Evolutionary conservation across 1,284 basidiomycete species (phyloP), one percentile per base, ranked within the genome.

Genomic region (Ustanciosporium gigantosporum): DNA sequence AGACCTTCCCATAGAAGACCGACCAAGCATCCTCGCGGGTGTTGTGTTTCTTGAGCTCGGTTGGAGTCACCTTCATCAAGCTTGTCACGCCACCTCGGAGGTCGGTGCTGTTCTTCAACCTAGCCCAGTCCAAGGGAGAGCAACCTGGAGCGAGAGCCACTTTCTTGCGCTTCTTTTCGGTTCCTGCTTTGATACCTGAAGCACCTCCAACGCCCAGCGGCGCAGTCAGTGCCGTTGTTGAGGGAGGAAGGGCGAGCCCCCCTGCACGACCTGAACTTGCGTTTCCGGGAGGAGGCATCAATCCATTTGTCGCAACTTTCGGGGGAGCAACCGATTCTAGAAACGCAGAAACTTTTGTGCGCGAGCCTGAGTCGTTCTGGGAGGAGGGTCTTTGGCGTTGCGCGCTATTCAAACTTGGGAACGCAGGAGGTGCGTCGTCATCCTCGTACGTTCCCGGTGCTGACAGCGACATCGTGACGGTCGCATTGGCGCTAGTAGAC

Each of bases 81-180:
- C 70, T 71, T 2, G 64, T 56, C 17, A 72, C 51, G 36, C 66
- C 68, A 5, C 68, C 66, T 34, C 60, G 31, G 1, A 58, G 47
- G 37, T 52, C 52, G 27, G 56, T 95, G 85, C 55, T 81, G 78
- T 5, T 90, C 89, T 79, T 77, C 50, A 96, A 79, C 40, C 84
- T 85, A 1, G 92, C 93, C 95, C 95, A 98, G 79, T 98, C 95
- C 17, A 98, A 79, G 17, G 92, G 87, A 62, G 90, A 89, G 79
- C 88, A 90, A 3, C 95, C 95, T 2, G 94, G 94, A 11, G 88
- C 87, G 0, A 98, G 83, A 1, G 87, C 89, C 2, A 97, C 92
- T 80, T 94, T 96, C 23, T 60, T 61, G 15, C 72, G 58, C 40
- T 45, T 41, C 9, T 49, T 52, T 2, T 46, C 55, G 11, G 36